Evolutionary conservation across 805 yeast species (phyloP), one percentile per base, ranked within the genome.

Genomic region (Cyberlindnera meyerae): DNA sequence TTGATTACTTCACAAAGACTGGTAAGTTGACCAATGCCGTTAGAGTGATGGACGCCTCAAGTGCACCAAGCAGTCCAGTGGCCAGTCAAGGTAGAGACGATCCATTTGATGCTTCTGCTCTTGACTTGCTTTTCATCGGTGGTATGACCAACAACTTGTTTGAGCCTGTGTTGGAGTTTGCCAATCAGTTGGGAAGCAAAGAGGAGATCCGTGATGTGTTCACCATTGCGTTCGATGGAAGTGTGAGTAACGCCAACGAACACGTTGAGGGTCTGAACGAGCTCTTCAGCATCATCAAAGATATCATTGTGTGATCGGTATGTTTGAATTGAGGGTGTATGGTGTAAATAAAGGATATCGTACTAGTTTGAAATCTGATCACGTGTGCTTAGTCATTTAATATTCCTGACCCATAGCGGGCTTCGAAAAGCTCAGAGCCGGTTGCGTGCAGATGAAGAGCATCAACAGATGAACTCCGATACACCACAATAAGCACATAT

Each of bases 181-280:
- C 74, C 18, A 71, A 74, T 40, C 65, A 60, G 4, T 55, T 74
- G 30, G 39, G 42, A 9, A 31, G 18, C 11, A 35, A 39, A 1
- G 54, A 55, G n/a, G 58, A 57, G 4, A 57, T 77, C n/a, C 61
- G 62, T 4, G 57, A 69, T 34, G 75, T 73, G 3, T 67, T 79
- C 43, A 75, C 85, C 1, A 76, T 83, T 27, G 80, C 82, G 6
- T 72, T 74, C 42, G 81, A 79, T 15, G 63, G 68, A 18, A 57
- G 82, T 9, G 44, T 37, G 14, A 44, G 44, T 0, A 70, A 72
- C 32, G 90, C 93, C 1, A 71, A 65, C 20, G 79, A 72, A 39
- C 77, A 76, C 31, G 75, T 81, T 18, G 69, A 71, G 42, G 93
- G 93, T 48, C 71, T 79, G 44, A 83, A 82, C 51, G 86, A 82